A percentile compares a stretch with the other conserved stretches of the same genome.
Evolutionary conservation across 2,329 filamentous ascomycete species (phyloP).

Genomic region (Nemania diffusa): DNA sequence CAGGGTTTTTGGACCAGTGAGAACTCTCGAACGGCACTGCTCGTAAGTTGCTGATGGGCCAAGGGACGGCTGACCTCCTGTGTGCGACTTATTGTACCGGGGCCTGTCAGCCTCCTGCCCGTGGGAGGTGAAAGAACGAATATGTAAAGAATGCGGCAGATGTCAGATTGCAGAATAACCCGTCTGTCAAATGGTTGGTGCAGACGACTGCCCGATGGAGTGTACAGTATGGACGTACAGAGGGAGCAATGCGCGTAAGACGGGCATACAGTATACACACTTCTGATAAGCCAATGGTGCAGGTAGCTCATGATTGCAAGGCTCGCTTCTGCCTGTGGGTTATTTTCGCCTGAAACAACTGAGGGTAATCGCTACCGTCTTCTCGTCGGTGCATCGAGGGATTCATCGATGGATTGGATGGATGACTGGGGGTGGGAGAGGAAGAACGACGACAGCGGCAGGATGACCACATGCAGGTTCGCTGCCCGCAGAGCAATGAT

Average conservation of each 20-base stretch:
- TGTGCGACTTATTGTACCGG: conserved; percentile 20
- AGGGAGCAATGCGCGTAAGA: conserved; percentile 30
- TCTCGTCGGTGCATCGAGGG: conserved; percentile 10
- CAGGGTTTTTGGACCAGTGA: conserved; percentile 27
- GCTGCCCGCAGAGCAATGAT: conserved; percentile 32
- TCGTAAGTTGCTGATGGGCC: conserved; percentile 24
- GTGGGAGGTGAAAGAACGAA: conserved; percentile 1
- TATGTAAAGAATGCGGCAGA: conserved; percentile 7
- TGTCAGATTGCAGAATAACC: conserved; percentile 12
- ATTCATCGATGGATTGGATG: conserved; percentile 24
- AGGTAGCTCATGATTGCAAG: neutral
- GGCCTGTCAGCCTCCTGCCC: conserved; percentile 21
- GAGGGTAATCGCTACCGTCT: conserved; percentile 16
- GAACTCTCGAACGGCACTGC: conserved; percentile 5
- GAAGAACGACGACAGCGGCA: conserved; percentile 10
- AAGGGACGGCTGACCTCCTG: conserved; percentile 29
- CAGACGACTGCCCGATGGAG: conserved; percentile 5
- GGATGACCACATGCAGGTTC: conserved; percentile 32
- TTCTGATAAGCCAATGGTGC: conserved; percentile 12
- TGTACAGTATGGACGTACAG: neutral
- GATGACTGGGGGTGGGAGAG: conserved; percentile 11
- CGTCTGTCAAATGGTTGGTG: conserved; percentile 10
- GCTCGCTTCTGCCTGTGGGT: conserved; percentile 24
- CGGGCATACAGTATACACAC: conserved; percentile 28
- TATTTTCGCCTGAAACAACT: conserved; percentile 30